Evolutionary conservation across 306 rosid species (phyloP), one percentile per base, ranked within the genome.

Genomic region (Coriaria nepalensis): DNA sequence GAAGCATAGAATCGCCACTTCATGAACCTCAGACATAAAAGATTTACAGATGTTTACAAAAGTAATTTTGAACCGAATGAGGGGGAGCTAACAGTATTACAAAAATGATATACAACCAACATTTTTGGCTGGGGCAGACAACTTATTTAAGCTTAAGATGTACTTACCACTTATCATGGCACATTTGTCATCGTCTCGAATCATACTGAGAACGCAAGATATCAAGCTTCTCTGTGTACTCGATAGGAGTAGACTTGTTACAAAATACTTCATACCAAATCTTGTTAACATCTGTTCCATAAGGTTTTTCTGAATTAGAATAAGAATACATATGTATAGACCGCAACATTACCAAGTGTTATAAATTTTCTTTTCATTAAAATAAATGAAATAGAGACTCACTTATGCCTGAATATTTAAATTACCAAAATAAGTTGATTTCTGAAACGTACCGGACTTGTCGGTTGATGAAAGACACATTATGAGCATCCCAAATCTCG

Each of bases 241-340:
- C 87, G 9, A 71, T 71, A 7, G 93, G 87, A 42, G 80, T 76
- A 57, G 87, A 85, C 53, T 75, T 73, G 2, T 62, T 65, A 60
- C 82, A 59, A 59, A 92, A 92, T 60, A 77, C 83, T 50, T 69
- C 87, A 53, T 77, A 73, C 98, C 98, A 92, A 64, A 77, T 54
- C 78, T 75, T 85, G 50, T 55, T 60, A 46, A 82, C 64, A 39
- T 73, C 98, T 82, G 87, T 67, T 35, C 59, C 50, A 71, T 29
- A 63, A 57, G 33, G 53, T 43, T 10, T 44, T 33, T 13, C 29
- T 20, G 13, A 45, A 43, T 59, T 52, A 61, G 71, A 49, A 46
- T 13, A 12, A 40, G 10, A 5, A 13, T 6, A 13, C 9, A 7
- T 11, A 15, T 13, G 32, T 13, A 42, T 53, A 53, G 37, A 6